A percentile compares a stretch with the other conserved stretches of the same genome.
Conservation (phyloP, 768 basidiomycete genomes). For the Suillus brevipes region DNA sequence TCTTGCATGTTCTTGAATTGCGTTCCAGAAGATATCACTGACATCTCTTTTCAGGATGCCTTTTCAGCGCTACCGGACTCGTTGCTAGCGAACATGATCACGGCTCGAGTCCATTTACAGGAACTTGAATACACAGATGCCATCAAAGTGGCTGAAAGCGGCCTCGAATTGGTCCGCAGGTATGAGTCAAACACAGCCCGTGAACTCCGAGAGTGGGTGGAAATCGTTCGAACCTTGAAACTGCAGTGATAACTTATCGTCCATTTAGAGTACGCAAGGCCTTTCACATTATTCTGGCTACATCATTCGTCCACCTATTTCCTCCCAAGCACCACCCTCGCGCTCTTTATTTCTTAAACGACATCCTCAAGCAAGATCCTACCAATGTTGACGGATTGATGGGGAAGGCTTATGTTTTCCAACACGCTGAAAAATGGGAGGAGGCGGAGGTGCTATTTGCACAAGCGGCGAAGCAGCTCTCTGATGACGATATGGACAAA, state of each 20-base stretch:
- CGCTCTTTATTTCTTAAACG: slow-evolving; percentile 72
- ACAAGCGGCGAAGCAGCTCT: slow-evolving; percentile 49
- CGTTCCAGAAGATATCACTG: not conserved
- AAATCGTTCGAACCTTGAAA: not conserved
- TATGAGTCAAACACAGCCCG: slow-evolving; percentile 61
- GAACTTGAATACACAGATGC: slow-evolving; percentile 77
- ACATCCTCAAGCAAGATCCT: slow-evolving; percentile 64
- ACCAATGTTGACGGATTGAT: slow-evolving; percentile 67
- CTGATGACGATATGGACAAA: slow-evolving; percentile 45
- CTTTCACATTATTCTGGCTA: slow-evolving; percentile 71
- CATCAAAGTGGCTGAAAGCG: slow-evolving; percentile 69
- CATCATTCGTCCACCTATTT: slow-evolving; percentile 79
- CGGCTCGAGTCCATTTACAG: slow-evolving; percentile 61
- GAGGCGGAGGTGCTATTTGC: slow-evolving; percentile 67
- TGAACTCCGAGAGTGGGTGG: slow-evolving; percentile 46
- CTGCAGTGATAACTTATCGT: not conserved
- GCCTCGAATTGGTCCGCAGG: slow-evolving; percentile 54
- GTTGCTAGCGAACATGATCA: slow-evolving; percentile 65
- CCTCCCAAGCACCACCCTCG: slow-evolving; percentile 88
- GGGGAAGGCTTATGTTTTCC: slow-evolving; percentile 71
- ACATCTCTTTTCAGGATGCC: slow-evolving; percentile 46
- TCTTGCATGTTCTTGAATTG: slow-evolving; percentile 45
- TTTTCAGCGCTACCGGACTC: slow-evolving; percentile 53
- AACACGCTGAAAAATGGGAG: slow-evolving; percentile 63
- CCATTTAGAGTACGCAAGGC: slow-evolving; percentile 58